Evolutionary conservation across 2,329 filamentous ascomycete genomes (phyloP).

Genomic region (Aspergillus sp.): DNA sequence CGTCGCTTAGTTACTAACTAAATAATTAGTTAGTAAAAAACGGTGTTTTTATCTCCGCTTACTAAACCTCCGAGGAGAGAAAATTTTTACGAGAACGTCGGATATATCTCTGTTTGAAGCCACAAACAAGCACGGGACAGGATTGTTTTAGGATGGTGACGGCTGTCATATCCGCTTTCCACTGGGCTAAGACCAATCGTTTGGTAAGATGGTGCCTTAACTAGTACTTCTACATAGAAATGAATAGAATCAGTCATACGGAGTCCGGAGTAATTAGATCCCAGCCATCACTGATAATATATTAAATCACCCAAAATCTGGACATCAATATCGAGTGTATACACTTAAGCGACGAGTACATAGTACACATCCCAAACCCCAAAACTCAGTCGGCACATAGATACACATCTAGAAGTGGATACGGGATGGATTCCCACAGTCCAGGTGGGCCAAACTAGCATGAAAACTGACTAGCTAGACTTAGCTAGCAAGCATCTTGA

Average conservation of each 20-base stretch:
- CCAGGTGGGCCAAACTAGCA: too few species aligned
- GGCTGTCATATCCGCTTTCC: constrained; percentile 1
- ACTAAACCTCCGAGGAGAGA: neutral
- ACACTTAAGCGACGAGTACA: neutral
- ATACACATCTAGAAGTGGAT: neutral
- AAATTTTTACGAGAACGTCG: neutral
- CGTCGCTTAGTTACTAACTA: too few species aligned
- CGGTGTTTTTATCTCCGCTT: neutral
- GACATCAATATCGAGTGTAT: neutral
- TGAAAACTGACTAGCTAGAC: too few species aligned
- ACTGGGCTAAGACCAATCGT: neutral
- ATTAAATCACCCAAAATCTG: too few species aligned
- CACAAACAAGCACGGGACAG: neutral
- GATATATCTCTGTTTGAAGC: neutral
- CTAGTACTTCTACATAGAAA: too few species aligned
- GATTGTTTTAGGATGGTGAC: neutral
- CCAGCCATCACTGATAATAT: too few species aligned
- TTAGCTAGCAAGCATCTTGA: too few species aligned
- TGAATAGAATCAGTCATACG: neutral
- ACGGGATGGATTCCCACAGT: neutral
- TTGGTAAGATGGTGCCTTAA: too few species aligned
- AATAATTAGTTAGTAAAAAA: too few species aligned
- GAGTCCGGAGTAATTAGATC: neutral
- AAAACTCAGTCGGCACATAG: neutral
- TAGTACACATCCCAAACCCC: neutral